phyloP scores from a whole-genome alignment of 1,139 yeast species.

The Yamadazyma songkhlaensis region DNA sequence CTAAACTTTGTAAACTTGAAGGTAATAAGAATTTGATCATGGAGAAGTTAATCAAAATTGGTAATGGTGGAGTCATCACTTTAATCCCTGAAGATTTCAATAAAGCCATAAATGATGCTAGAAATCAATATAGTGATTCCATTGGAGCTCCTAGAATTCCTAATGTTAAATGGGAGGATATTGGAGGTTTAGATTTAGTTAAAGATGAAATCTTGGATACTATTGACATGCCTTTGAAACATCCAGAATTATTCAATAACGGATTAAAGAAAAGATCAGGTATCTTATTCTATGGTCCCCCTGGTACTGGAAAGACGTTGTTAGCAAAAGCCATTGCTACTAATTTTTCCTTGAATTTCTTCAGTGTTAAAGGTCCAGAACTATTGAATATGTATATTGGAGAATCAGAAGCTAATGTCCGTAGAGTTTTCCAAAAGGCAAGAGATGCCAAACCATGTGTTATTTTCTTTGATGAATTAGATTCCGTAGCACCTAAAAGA shows the following conservation, averaged over 20 bases:
- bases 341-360: constrained; percentile 87
- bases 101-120: constrained; percentile 72
- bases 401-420: constrained; percentile 95
- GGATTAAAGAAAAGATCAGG: constrained; percentile 95
- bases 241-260: constrained; percentile 81
- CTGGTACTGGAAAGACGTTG: constrained; percentile 95
- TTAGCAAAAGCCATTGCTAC: constrained; percentile 97
- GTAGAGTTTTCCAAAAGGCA: constrained; percentile 90
- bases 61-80: constrained; percentile 53
- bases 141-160: constrained; percentile 98
- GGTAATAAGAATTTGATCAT: constrained; percentile 5
- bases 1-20: constrained; percentile 14
- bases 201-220: constrained; percentile 93
- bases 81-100: constrained; percentile 67
- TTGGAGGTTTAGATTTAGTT: constrained; percentile 85
- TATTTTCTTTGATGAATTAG: constrained; percentile 93
- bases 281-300: constrained; percentile 93
- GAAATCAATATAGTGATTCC: constrained; percentile 86
- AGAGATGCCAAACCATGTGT: constrained; percentile 97
- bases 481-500: constrained; percentile 96
- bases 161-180: constrained; percentile 92
- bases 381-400: constrained; percentile 96
- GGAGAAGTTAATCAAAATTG: constrained; percentile 30
- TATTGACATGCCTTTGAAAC: constrained; percentile 91
- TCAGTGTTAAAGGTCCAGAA: constrained; percentile 96